These are phyloP conservation scores for Garcia nutans DNA, from an alignment of 345 rosid genomes.

Conservation along the genomic window DNA sequence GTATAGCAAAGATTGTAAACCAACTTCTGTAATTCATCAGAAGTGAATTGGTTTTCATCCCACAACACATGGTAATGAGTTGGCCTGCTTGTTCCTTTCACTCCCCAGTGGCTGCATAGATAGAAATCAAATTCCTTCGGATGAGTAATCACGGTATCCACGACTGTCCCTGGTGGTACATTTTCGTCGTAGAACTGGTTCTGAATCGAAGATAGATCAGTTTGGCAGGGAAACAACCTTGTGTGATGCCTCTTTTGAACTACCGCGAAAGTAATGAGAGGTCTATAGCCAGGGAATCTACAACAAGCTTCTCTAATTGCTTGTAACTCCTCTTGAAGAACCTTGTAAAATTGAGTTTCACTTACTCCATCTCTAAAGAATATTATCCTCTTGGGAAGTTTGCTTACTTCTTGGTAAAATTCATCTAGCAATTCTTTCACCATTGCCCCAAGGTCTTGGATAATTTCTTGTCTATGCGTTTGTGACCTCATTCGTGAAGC, in stretches of 20 bases:
- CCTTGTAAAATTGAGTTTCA: slow-evolving; percentile 84
- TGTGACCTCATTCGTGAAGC: slow-evolving; percentile 93
- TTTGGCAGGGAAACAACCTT: slow-evolving; percentile 63
- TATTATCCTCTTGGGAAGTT: slow-evolving; percentile 77
- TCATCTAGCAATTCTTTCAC: slow-evolving; percentile 79
- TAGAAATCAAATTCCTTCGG: slow-evolving; percentile 92
- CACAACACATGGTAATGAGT: slow-evolving; percentile 81
- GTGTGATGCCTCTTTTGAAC: slow-evolving; percentile 97
- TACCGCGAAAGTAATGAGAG: slow-evolving; percentile 75
- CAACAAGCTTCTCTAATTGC: slow-evolving; percentile 68
- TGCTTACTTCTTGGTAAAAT: slow-evolving; percentile 55
- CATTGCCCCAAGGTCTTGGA: slow-evolving; percentile 81
- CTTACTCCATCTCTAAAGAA: slow-evolving; percentile 96
- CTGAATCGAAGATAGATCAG: slow-evolving; percentile 30
- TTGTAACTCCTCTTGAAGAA: slow-evolving; percentile 71
- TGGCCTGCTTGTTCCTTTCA: slow-evolving; percentile 93
- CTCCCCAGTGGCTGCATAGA: slow-evolving; percentile 90
- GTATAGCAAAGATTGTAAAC: slow-evolving; percentile 87
- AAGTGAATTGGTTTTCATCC: slow-evolving; percentile 89
- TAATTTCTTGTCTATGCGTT: slow-evolving; percentile 90
- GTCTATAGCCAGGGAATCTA: slow-evolving; percentile 54
- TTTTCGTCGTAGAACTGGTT: slow-evolving; percentile 51
- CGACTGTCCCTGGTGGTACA: slow-evolving; percentile 88
- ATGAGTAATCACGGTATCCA: slow-evolving; percentile 85
- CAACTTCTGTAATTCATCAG: slow-evolving; percentile 86